Percentiles rank a stretch among this genome's conserved stretches.
Conservation (phyloP, 257 asterid species). For the Plantago major region DNA sequence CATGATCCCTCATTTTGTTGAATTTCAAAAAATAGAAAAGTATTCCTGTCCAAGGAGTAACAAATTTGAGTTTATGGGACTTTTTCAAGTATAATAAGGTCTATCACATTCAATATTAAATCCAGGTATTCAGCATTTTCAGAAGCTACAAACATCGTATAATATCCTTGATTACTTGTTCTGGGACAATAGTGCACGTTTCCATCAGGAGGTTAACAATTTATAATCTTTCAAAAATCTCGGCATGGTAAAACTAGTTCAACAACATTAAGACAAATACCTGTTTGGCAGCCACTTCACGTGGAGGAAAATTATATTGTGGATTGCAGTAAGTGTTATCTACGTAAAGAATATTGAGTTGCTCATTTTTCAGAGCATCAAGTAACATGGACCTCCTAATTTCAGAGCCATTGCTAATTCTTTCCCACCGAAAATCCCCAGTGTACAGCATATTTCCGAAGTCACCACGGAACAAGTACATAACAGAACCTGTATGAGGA, state of each 20-base stretch:
- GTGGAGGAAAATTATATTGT: conserved; percentile 61
- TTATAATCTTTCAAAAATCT: too few species aligned
- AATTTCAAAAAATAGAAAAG: too few species aligned
- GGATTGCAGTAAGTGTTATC: conserved; percentile 88
- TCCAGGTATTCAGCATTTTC: too few species aligned
- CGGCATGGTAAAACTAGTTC: background rate
- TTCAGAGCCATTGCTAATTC: conserved; percentile 27
- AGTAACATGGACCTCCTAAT: conserved; percentile 55
- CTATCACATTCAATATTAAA: too few species aligned
- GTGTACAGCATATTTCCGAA: conserved; percentile 73
- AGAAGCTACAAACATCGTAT: too few species aligned
- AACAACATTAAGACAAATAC: conserved; percentile 30
- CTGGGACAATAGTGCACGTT: too few species aligned
- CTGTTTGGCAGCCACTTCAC: conserved; percentile 69
- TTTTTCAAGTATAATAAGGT: too few species aligned
- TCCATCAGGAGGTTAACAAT: too few species aligned
- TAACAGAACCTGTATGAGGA: conserved; percentile 58
- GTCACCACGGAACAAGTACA: conserved; percentile 87
- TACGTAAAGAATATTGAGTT: conserved; percentile 49
- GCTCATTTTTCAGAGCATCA: conserved; percentile 57
- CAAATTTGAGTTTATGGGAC: too few species aligned
- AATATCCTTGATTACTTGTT: too few species aligned
- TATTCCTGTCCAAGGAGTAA: too few species aligned
- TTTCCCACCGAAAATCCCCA: conserved; percentile 94
- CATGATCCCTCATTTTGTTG: too few species aligned